Evolutionary conservation across 176 grass and related monocot genomes (phyloP).

Genomic region (Typha latifolia): DNA sequence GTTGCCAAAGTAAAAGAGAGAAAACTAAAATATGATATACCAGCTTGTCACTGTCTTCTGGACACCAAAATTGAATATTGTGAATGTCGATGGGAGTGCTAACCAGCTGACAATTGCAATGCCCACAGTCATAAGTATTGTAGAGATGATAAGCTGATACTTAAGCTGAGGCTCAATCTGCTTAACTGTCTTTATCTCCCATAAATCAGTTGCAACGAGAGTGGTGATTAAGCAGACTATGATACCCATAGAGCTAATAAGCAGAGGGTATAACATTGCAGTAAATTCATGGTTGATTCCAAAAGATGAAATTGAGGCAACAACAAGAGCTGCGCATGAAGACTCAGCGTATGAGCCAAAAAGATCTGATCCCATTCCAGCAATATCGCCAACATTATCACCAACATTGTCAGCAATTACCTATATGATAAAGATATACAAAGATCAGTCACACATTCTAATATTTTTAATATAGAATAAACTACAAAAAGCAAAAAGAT

Average conservation of each 20-base stretch:
- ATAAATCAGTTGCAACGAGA: slow-evolving; percentile 83
- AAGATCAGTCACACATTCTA: not conserved
- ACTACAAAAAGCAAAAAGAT: not conserved
- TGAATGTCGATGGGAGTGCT: slow-evolving; percentile 75
- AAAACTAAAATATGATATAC: slow-evolving; percentile 25
- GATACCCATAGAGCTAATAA: slow-evolving; percentile 85
- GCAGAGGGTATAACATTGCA: slow-evolving; percentile 73
- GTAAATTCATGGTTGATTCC: slow-evolving; percentile 81
- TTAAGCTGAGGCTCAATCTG: slow-evolving; percentile 83
- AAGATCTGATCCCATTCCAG: slow-evolving; percentile 93
- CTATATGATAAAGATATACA: slow-evolving; percentile 20
- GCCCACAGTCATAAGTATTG: slow-evolving; percentile 68
- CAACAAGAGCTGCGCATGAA: slow-evolving; percentile 82
- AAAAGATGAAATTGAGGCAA: slow-evolving; percentile 92
- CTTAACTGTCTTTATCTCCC: slow-evolving; percentile 73
- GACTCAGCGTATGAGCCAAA: slow-evolving; percentile 94
- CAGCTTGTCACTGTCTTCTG: slow-evolving; percentile 90
- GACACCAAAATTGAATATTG: slow-evolving; percentile 88
- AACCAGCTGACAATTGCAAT: slow-evolving; percentile 88
- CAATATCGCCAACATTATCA: slow-evolving; percentile 96
- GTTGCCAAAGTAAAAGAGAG: slow-evolving; percentile 1
- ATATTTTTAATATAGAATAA: not conserved
- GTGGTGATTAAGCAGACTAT: slow-evolving; percentile 87
- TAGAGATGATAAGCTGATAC: slow-evolving; percentile 73
- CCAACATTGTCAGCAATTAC: slow-evolving; percentile 96